These are phyloP conservation scores for Microdochium paspali DNA, from an alignment of 2,329 filamentous ascomycete genomes.

Conservation along the genomic window DNA sequence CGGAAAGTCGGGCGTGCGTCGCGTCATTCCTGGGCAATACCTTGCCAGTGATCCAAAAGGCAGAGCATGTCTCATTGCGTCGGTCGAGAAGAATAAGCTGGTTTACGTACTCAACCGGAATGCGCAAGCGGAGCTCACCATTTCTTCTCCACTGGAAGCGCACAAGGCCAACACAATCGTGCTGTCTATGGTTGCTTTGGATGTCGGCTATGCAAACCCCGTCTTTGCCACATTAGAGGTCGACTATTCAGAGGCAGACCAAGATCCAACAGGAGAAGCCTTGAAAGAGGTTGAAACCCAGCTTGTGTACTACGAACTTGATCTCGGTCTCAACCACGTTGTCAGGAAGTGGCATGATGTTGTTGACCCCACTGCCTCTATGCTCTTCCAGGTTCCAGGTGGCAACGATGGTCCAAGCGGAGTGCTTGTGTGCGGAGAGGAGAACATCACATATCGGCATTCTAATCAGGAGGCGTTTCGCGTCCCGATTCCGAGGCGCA, in stretches of 20 bases:
- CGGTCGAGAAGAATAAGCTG: constrained; percentile 97
- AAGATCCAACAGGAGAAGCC: constrained; percentile 79
- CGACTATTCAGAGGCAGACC: constrained; percentile 84
- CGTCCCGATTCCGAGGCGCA: constrained; percentile 78
- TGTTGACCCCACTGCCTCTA: constrained; percentile 80
- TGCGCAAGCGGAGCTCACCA: constrained; percentile 86
- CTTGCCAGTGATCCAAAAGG: constrained; percentile 93
- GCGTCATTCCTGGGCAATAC: constrained; percentile 93
- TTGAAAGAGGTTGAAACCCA: constrained; percentile 77
- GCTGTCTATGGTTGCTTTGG: constrained; percentile 76
- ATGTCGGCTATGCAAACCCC: constrained; percentile 95
- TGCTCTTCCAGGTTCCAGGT: constrained; percentile 91
- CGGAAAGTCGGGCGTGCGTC: constrained; percentile 89
- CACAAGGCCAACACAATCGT: constrained; percentile 89
- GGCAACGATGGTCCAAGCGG: constrained; percentile 90
- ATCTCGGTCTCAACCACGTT: constrained; percentile 93
- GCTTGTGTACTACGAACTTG: constrained; percentile 94
- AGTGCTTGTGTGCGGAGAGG: constrained; percentile 88
- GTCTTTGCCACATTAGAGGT: constrained; percentile 93
- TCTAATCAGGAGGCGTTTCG: constrained; percentile 87
- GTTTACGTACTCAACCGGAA: constrained; percentile 98
- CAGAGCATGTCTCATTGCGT: constrained; percentile 86
- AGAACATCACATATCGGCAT: constrained; percentile 94
- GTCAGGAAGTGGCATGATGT: constrained; percentile 93
- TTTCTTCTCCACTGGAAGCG: constrained; percentile 92